A percentile compares a stretch with the other conserved stretches of the same genome.
Evolutionary conservation across 208 protist species (phyloP).

Genomic region (Leishmania tropica): DNA sequence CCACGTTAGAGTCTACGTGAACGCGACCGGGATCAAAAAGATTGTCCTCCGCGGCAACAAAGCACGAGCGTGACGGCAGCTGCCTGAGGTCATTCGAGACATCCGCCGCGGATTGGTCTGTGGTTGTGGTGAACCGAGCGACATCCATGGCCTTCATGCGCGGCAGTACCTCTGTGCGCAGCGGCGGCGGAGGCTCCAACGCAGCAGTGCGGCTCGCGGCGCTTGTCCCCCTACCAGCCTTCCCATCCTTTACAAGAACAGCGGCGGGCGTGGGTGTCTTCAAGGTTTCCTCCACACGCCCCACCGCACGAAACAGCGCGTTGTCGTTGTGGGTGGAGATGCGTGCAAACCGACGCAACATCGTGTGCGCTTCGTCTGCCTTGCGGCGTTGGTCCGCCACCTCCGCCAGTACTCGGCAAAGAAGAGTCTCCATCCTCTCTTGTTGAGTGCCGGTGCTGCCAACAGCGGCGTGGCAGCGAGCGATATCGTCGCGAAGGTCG

Average conservation of each 20-base stretch:
- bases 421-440: background rate
- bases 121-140: background rate
- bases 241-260: background rate
- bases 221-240: background rate
- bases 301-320: constrained; percentile 4
- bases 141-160: background rate
- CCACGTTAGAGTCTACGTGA: constrained; percentile 11
- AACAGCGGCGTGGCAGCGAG: background rate
- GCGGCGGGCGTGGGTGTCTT: background rate
- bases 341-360: constrained; percentile 3
- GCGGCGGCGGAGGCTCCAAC: background rate
- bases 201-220: too few species aligned
- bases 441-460: background rate
- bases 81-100: background rate
- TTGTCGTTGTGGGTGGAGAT: constrained; percentile 16
- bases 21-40: constrained; percentile 18
- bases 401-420: background rate
- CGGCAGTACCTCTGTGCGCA: background rate
- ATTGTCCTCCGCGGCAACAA: constrained; percentile 2
- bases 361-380: background rate
- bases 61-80: background rate
- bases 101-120: background rate
- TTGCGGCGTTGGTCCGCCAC: background rate
- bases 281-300: background rate
- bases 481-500: background rate